Conservation (phyloP, 208 protist species). For the Vickermania spadyakhi region DNA sequence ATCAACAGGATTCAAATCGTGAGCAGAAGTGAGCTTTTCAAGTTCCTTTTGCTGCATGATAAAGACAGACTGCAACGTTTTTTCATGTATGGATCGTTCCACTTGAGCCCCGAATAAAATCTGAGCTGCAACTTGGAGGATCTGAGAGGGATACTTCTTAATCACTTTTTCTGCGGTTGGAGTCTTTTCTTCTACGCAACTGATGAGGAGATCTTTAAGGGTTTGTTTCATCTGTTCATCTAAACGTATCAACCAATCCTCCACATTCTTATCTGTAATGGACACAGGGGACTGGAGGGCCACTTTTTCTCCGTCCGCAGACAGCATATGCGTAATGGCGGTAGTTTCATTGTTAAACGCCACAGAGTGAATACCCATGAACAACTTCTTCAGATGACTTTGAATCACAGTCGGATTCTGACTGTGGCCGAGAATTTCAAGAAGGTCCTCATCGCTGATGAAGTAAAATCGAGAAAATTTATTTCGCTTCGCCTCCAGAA, state of each 20-base stretch:
- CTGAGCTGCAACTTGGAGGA: conserved; percentile 78
- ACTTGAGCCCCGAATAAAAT: conserved; percentile 74
- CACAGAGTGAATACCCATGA: conserved; percentile 90
- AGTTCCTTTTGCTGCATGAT: conserved; percentile 35
- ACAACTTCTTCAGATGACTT: conserved; percentile 90
- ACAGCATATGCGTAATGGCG: conserved; percentile 86
- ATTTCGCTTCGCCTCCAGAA: conserved; percentile 96
- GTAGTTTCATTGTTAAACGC: conserved; percentile 72
- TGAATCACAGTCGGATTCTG: conserved; percentile 88
- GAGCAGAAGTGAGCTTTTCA: conserved; percentile 53
- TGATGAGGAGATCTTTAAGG: conserved; percentile 55
- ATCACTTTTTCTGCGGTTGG: conserved; percentile 17
- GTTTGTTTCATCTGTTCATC: conserved; percentile 82
- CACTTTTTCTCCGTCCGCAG: conserved; percentile 81
- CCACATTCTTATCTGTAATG: conserved; percentile 84
- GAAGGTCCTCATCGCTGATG: conserved; percentile 97
- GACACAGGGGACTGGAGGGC: conserved; percentile 50
- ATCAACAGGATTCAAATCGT: conserved; percentile 27
- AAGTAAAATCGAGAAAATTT: conserved; percentile 97
- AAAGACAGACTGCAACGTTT: conserved; percentile 23
- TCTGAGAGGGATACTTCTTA: conserved; percentile 84
- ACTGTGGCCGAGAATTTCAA: conserved; percentile 96
- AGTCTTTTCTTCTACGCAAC: conserved; percentile 43
- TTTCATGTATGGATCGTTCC: conserved; percentile 39
- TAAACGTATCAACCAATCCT: conserved; percentile 90